phyloP scores from a whole-genome alignment of 257 asterid species.

The Ocimum tenuiflorum region DNA sequence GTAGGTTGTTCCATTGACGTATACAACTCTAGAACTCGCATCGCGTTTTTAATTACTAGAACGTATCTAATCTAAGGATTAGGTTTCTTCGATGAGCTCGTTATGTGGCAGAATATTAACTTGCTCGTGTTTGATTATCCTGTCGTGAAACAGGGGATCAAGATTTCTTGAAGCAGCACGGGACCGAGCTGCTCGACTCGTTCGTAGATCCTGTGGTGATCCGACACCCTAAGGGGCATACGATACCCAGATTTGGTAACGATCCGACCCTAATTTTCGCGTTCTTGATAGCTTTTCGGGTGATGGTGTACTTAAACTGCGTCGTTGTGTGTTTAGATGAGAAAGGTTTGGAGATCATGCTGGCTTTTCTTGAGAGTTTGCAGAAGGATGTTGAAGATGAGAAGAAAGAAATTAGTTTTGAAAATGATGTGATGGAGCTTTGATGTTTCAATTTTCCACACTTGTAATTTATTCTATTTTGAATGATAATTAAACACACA shows the following conservation, averaged over 20 bases:
- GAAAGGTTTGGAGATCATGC: slow-evolving; percentile 41
- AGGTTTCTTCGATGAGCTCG: no score
- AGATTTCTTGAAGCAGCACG: slow-evolving; percentile 56
- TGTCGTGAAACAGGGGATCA: slow-evolving; percentile 48
- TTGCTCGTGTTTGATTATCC: neutral
- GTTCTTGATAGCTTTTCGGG: neutral
- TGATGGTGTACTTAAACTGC: neutral
- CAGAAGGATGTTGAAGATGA: slow-evolving; percentile 31
- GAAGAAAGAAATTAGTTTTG: slow-evolving; percentile 17
- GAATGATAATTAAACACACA: neutral
- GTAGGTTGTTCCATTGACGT: no score
- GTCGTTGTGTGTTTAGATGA: slow-evolving; percentile 35
- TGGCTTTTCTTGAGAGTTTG: slow-evolving; percentile 47
- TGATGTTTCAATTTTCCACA: neutral
- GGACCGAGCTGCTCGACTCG: slow-evolving; percentile 49
- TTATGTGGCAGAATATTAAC: no score
- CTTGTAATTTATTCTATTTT: neutral
- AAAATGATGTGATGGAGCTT: neutral
- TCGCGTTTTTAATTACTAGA: no score
- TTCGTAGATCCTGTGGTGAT: slow-evolving; percentile 67
- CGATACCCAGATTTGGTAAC: slow-evolving; percentile 81
- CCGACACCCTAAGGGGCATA: slow-evolving; percentile 77
- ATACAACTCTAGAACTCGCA: no score
- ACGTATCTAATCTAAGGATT: no score
- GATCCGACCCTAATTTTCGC: neutral